These are phyloP conservation scores for Blastobotrys raffinosifermentans DNA, from an alignment of 1,139 yeast genomes.

Conservation along the genomic window DNA sequence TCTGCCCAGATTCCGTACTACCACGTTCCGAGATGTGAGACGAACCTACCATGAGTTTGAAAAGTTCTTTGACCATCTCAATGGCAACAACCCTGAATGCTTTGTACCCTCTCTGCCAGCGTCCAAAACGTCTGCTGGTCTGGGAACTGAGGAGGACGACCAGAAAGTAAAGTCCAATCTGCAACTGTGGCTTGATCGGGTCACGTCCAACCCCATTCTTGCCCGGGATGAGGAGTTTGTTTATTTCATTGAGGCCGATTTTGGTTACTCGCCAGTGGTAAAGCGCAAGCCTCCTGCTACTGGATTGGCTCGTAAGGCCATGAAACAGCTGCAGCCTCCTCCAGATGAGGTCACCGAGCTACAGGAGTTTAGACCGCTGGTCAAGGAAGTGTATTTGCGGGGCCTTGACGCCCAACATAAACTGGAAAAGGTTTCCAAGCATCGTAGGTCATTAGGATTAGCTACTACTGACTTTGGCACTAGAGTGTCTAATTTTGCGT, in stretches of 20 bases:
- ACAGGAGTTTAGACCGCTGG: slow-evolving; percentile 78
- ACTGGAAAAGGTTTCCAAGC: slow-evolving; percentile 50
- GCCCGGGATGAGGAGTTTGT: slow-evolving; percentile 85
- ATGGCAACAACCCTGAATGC: slow-evolving; percentile 80
- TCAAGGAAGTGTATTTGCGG: slow-evolving; percentile 66
- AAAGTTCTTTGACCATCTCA: slow-evolving; percentile 69
- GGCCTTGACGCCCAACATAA: slow-evolving; percentile 52
- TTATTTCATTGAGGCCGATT: slow-evolving; percentile 82
- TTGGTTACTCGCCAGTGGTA: slow-evolving; percentile 47
- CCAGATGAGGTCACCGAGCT: slow-evolving; percentile 78
- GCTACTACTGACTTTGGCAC: slow-evolving; percentile 62
- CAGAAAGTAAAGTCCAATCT: slow-evolving; percentile 51
- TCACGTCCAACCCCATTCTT: slow-evolving; percentile 67
- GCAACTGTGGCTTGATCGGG: slow-evolving; percentile 84
- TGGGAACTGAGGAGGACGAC: slow-evolving; percentile 77
- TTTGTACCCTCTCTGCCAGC: slow-evolving; percentile 87
- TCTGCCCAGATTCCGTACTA: slow-evolving; percentile 65
- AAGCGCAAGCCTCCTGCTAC: slow-evolving; percentile 56
- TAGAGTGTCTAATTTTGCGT: slow-evolving; percentile 45
- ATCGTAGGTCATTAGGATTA: slow-evolving; percentile 51
- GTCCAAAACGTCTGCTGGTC: slow-evolving; percentile 68
- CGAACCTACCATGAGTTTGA: slow-evolving; percentile 76
- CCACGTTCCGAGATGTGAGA: slow-evolving; percentile 64
- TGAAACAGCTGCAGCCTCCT: slow-evolving; percentile 88
- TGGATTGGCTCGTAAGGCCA: slow-evolving; percentile 79